Evolutionary conservation across 2,329 filamentous ascomycete genomes (phyloP), one percentile per base, ranked within the genome.

Genomic region (Ophiocordyceps sinensis): DNA sequence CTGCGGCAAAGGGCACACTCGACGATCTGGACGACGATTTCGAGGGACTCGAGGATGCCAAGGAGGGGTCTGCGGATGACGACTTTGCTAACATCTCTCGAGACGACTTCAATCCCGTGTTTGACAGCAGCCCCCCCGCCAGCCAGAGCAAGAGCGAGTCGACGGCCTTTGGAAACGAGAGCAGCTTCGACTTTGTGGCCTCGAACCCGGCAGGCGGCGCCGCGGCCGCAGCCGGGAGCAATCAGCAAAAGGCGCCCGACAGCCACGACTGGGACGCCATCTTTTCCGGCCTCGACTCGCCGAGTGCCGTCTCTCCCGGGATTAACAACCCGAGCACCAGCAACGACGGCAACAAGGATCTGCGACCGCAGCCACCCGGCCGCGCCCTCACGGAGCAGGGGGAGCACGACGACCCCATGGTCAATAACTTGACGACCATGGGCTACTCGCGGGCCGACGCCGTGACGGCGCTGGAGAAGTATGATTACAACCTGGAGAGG

Each of bases 401-500:
- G 4, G 82, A 82, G 53, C 85, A 93, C 53, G 89, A 96, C 55
- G 89, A 96, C 56, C 83, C 86, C 9, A 89, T 94, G 43, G 65
- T 96, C 49, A 93, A 94, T 68, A 80, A 87, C 51, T 61, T 96
- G 54, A 94, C 85, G 1, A 73, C 76, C 10, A 94, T 96, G 87
- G 89, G 89, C 1, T 96, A 93, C 57, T 64, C 77, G 5, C 72
- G 89, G 28, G 66, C 70, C 8, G 78, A 85, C 39, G 83, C 86
- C 14, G 65, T 95, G 30, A 69, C 70, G 39, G 89, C 91, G 21
- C 65, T 96, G 56, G 89, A 96, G 68, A 88, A 89, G 60, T 94
- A 84, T 58, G 87, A 96, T 64, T 95, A 96, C 63, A 91, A 95
- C 60, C 73, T 95, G 57, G 87, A 94, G 63, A 86, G 85, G 76